Percentiles rank a stretch among this genome's conserved stretches.
Conservation (phyloP, 2,329 filamentous ascomycete species). For the Colletotrichum simmondsii region DNA sequence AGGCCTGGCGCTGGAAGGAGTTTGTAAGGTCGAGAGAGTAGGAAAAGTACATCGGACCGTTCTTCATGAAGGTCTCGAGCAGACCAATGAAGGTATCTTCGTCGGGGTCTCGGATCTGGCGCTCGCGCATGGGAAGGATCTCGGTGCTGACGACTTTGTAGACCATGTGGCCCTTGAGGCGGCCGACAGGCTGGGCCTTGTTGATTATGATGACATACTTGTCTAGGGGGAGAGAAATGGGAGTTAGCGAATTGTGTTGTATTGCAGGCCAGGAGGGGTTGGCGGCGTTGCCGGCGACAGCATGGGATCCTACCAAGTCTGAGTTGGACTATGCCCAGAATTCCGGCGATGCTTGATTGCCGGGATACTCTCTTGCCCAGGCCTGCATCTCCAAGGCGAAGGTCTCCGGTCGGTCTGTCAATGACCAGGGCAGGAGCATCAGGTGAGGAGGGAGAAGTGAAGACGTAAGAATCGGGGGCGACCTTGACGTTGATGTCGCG, state of each 20-base stretch:
- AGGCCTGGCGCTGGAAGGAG: conserved; percentile 92
- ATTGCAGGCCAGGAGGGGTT: not conserved
- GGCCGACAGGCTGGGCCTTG: conserved; percentile 90
- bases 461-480: conserved; percentile 91
- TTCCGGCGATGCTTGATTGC: conserved; percentile 94
- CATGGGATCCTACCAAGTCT: conserved; percentile 76
- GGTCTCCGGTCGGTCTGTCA: conserved; percentile 91
- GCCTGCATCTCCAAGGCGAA: conserved; percentile 84
- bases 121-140: conserved; percentile 92
- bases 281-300: not conserved
- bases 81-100: conserved; percentile 91
- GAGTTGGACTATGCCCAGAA: conserved; percentile 92
- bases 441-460: conserved; percentile 94
- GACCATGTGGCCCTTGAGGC: conserved; percentile 94
- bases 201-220: conserved; percentile 98
- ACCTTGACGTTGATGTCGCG: conserved; percentile 97
- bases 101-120: conserved; percentile 89
- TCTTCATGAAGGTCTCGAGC: conserved; percentile 83
- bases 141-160: conserved; percentile 94
- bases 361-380: conserved; percentile 76
- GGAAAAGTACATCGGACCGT: conserved; percentile 95
- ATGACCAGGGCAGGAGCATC: conserved; percentile 88
- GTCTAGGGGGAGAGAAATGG: conserved; percentile 60
- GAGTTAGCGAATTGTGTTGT: conserved; percentile 18
- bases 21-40: conserved; percentile 98